Evolutionary conservation across 1,139 yeast genomes (phyloP), one percentile per base, ranked within the genome.

Genomic region (Zygoascus hellenicus): DNA sequence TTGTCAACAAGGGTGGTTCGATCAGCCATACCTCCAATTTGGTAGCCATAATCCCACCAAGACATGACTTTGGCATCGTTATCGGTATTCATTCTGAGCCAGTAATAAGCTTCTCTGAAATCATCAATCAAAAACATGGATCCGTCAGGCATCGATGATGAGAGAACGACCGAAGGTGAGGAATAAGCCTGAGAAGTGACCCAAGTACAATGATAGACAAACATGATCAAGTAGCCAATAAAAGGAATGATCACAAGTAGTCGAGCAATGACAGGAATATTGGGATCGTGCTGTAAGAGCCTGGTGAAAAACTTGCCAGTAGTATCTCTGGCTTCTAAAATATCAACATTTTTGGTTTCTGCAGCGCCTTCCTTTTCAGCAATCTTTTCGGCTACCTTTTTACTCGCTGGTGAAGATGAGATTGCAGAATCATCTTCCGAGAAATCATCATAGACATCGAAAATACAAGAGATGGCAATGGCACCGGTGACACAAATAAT

Each of bases 41-140:
- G 99, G 69, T 94, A 94, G 48, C 99, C 99, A 65, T 94, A 94
- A 74, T 94, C 99, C 99, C 99, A 94, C 99, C 99, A 94, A 6
- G 97, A 85, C 85, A 94, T 88, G 54, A 94, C 84, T 67, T 87
- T 89, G 43, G 97, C 85, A 64, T 94, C 98, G 65, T 90, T 97
- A 3, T 87, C 81, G 1, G 98, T 92, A 70, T 94, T 94, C 96
- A 92, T 89, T 63, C 98, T 81, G 59, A 94, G 75, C 99, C 99
- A 94, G 68, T 92, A 92, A 72, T 94, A 94, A 5, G 98, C 98
- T 72, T 94, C 99, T 71, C 99, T 83, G 74, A 83, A 94, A 67
- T 94, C 99, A 67, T 94, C 99, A 63, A 94, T 94, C 58, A 92
- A 72, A 54, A 77, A 76, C 58, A 80, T 83, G 31, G 87, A 77